These are phyloP conservation scores for Achaetomiella virescens DNA, from an alignment of 495 filamentous ascomycete species.

Conservation along the genomic window DNA sequence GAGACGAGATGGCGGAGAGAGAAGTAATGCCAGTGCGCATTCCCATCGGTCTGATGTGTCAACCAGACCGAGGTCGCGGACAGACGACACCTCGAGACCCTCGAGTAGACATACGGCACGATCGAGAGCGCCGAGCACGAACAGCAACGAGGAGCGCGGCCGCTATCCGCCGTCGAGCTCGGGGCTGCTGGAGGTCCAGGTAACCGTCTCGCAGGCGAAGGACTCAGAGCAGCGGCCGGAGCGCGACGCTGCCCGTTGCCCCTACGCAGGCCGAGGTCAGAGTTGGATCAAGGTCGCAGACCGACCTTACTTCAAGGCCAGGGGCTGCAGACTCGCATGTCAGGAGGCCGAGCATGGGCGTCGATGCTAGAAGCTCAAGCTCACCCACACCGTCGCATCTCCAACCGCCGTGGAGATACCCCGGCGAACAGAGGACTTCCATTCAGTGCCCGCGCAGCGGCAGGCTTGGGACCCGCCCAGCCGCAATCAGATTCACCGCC, in stretches of 20 bases:
- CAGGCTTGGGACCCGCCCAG: conserved; percentile 10
- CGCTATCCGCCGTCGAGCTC: conserved; percentile 42
- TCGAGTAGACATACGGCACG: conserved; percentile 37
- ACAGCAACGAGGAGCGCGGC: conserved; percentile 35
- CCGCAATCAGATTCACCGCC: conserved; percentile 4
- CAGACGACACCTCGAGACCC: conserved; percentile 27
- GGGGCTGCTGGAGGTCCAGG: conserved; percentile 40
- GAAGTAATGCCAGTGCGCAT: conserved; percentile 35
- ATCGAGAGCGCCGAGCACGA: conserved; percentile 35
- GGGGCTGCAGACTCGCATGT: conserved; percentile 29
- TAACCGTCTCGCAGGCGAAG: conserved; percentile 37
- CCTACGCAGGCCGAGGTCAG: conserved; percentile 35
- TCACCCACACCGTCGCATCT: conserved; percentile 24
- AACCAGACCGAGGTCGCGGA: conserved; percentile 23
- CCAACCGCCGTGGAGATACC: conserved; percentile 5
- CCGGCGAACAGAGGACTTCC: conserved; percentile 12
- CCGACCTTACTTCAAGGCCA: conserved; percentile 50
- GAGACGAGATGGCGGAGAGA: conserved; percentile 31
- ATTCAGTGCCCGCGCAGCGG: conserved; percentile 22
- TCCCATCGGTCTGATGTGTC: conserved; percentile 29
- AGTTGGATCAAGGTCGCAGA: conserved; percentile 45
- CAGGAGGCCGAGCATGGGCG: conserved; percentile 36
- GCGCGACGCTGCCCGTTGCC: conserved; percentile 37
- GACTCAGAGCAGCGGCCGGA: conserved; percentile 38
- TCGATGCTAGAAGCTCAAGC: conserved; percentile 39